These are phyloP conservation scores for Hyaloscypha variabilis DNA, from an alignment of 495 filamentous ascomycete genomes.

Conservation along the genomic window DNA sequence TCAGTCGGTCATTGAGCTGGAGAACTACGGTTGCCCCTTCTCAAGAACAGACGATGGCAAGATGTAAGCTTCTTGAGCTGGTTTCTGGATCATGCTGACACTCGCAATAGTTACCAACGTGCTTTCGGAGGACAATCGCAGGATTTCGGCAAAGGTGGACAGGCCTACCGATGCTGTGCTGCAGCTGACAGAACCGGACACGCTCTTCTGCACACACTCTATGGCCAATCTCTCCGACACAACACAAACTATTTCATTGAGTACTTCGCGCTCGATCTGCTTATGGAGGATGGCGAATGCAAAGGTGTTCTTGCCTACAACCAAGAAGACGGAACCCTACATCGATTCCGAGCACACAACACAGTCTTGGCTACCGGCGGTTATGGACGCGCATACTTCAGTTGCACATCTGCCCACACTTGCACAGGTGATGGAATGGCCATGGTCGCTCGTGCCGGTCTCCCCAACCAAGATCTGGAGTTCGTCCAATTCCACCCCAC, in stretches of 20 bases:
- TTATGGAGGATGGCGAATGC: constrained; percentile 97
- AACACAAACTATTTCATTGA: constrained; percentile 99
- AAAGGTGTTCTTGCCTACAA: constrained; percentile 96
- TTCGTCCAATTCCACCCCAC: constrained; percentile 99
- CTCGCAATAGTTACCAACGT: constrained; percentile 72
- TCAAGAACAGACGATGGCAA: constrained; percentile 95
- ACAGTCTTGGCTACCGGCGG: constrained; percentile 95
- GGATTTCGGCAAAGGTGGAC: constrained; percentile 92
- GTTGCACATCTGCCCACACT: constrained; percentile 95
- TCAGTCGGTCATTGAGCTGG: constrained; percentile 87
- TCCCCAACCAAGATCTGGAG: constrained; percentile 98
- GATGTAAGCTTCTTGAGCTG: constrained; percentile 49
- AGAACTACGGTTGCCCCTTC: constrained; percentile 98
- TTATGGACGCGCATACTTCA: constrained; percentile 97
- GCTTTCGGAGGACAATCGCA: constrained; percentile 97
- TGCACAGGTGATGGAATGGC: constrained; percentile 99
- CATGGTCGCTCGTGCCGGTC: constrained; percentile 96
- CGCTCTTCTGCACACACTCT: constrained; percentile 94
- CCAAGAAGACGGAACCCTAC: constrained; percentile 96
- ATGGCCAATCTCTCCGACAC: constrained; percentile 94
- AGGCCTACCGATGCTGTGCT: constrained; percentile 95
- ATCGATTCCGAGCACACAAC: constrained; percentile 93
- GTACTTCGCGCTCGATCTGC: constrained; percentile 93
- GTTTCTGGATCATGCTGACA: constrained; percentile 24
- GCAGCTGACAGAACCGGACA: constrained; percentile 96